Evolutionary conservation across 108 stramenopile genomes (phyloP), one percentile per base, ranked within the genome.

Genomic region (Cyclotella distinguenda): DNA sequence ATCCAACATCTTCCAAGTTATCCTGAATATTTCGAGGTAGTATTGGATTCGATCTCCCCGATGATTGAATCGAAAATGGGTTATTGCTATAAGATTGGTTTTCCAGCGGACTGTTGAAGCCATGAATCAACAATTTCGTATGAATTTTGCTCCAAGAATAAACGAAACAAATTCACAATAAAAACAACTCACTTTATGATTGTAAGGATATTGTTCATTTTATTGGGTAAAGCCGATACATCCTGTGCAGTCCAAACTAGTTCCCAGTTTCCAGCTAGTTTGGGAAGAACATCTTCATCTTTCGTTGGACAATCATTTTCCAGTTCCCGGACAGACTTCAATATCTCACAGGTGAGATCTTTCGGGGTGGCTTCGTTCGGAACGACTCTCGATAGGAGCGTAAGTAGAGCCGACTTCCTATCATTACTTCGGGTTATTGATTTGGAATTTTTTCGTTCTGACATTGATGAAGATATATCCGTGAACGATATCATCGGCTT

Each of bases 81-180:
- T 89, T 89, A 64, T 87, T 89, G 72, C 81, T 84, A 72, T 92
- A 92, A 22, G 86, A 78, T 75, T 92, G 90, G 65, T 92, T 89
- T 71, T 92, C 90, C 12, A 92, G 42, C 19, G 90, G 90, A 66
- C 85, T 89, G 40, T 34, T 12, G 22, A 8, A 35, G 0, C 7
- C 3, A 38, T 22, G 13, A 22, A 26, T 19, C 13, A 11, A 16
- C 16, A 55, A 36, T n/a, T n/a, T n/a, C n/a, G 6, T 6, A 21
- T 55, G 8, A 16, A 36, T 26, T 55, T 34, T 6, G 16, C 23
- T 1, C 35, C 16, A 25, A 34, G 4, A 4, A 10, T 2, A 22
- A 6, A 36, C 22, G 34, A 6, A 35, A 55, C 6, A 21, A 8
- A 36, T 7, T 0, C 31, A 13, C 2, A 52, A 28, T 8, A 4